Evolutionary conservation across 2,329 filamentous ascomycete species (phyloP), one percentile per base, ranked within the genome.

Genomic region (Huntiella abstrusa): DNA sequence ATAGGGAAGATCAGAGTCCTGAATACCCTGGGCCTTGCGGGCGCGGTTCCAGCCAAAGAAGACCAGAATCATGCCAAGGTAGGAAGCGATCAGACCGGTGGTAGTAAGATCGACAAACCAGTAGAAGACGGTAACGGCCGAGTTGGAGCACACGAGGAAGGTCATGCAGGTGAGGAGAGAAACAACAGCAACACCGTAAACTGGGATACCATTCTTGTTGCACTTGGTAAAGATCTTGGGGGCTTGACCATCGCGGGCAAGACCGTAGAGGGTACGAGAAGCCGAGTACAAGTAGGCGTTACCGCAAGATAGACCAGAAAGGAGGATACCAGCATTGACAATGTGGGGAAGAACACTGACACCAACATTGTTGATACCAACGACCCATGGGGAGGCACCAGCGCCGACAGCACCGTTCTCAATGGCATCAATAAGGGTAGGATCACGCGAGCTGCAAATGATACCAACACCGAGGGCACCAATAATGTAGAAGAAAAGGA

Each of bases 401-500:
- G 71, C 73, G 4, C 64, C 69, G 69, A 50, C 73, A 65, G 52
- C 38, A 39, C 39, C 43, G 13, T 76, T 69, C 12, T 68, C 69
- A 43, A 64, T 59, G 54, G 58, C 52, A 28, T 58, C 60, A 1
- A 47, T 75, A 70, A 49, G 62, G 57, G 33, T 56, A 53, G 3
- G 33, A 47, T 57, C 69, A 58, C 67, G 77, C 70, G 62, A 72
- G 55, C 75, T 75, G 36, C 69, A 60, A 10, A 72, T 56, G 35
- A 77, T 70, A 16, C 70, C 63, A 33, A 67, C 70, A 33, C 67
- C 63, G 51, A 75, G 77, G 39, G 80, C 69, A 64, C 64, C 53
- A 59, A 84, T 65, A n/a, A 83, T 69, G 60, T 83, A 84, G 61
- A 85, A 83, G 1, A 69, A 61, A 0, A 77, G 77, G 32, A 85